phyloP scores from a whole-genome alignment of 2,329 filamentous ascomycete genomes.

The Diaporthe amygdali region DNA sequence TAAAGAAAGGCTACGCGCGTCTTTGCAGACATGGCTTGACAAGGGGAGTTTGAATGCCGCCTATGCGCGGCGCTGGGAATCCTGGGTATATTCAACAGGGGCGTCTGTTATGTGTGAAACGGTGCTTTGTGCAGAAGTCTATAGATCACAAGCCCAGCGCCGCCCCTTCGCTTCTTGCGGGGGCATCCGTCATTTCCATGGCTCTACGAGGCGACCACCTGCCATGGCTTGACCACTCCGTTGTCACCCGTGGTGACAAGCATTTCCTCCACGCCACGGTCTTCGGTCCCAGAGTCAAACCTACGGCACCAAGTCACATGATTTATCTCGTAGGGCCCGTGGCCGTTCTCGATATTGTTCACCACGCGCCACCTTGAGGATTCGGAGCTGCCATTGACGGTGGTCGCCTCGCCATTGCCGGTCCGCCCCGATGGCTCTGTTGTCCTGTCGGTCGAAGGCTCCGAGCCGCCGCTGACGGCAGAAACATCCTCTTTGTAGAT shows the following conservation, averaged over 20 bases:
- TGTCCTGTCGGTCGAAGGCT: background rate
- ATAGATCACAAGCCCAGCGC: background rate
- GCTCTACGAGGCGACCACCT: constrained; percentile 35
- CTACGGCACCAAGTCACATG: constrained; percentile 87
- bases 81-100: background rate
- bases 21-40: background rate
- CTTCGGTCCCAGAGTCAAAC: constrained; percentile 67
- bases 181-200: background rate
- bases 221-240: constrained; percentile 86
- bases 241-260: constrained; percentile 92
- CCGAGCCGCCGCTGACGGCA: background rate
- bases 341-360: constrained; percentile 72
- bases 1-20: too few species aligned
- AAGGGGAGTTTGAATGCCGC: background rate
- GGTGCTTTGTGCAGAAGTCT: background rate
- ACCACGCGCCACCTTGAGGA: constrained; percentile 73
- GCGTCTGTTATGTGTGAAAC: background rate
- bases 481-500: constrained; percentile 71
- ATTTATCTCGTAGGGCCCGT: constrained; percentile 94
- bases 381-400: background rate
- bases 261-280: constrained; percentile 74
- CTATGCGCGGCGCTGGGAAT: background rate
- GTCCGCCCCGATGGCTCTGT: background rate
- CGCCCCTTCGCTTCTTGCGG: background rate
- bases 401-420: constrained; percentile 25